phyloP scores from a whole-genome alignment of 2,329 filamentous ascomycete genomes.

The Coleophoma cylindrospora region DNA sequence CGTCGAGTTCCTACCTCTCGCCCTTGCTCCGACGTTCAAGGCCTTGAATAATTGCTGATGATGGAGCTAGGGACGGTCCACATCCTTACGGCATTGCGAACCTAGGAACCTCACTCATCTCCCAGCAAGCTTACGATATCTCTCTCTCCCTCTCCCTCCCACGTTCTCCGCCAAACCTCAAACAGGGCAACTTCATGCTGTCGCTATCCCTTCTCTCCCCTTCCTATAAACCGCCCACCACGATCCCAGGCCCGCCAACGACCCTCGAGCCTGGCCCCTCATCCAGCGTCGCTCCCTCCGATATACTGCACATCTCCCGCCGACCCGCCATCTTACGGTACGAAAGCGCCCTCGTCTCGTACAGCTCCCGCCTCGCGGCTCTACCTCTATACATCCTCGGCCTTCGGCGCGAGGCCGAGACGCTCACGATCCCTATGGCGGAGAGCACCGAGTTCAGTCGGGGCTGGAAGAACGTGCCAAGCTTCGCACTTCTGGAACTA shows the following conservation, averaged over 20 bases:
- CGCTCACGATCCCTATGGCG: constrained; percentile 64
- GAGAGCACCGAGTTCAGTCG: constrained; percentile 63
- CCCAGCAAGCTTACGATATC: constrained; percentile 81
- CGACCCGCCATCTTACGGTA: constrained; percentile 79
- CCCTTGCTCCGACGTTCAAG: neutral
- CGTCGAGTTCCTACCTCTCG: constrained; percentile 11
- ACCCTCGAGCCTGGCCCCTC: constrained; percentile 1
- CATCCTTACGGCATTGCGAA: constrained; percentile 25
- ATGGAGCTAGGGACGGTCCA: constrained; percentile 28
- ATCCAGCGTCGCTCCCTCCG: constrained; percentile 7
- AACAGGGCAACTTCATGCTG: constrained; percentile 91
- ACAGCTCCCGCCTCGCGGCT: constrained; percentile 65
- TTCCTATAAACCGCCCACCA: constrained; percentile 27
- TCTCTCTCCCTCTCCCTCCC: constrained; percentile 71
- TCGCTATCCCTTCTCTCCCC: constrained; percentile 63
- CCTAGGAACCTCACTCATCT: constrained; percentile 47
- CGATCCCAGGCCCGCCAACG: constrained; percentile 17
- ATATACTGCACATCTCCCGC: constrained; percentile 57
- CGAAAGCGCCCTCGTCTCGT: constrained; percentile 67
- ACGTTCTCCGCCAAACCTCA: constrained; percentile 69
- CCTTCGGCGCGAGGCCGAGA: constrained; percentile 58
- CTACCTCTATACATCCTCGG: constrained; percentile 68
- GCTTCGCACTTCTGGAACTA: constrained; percentile 40
- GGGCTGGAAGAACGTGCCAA: constrained; percentile 37
- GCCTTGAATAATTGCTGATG: neutral